phyloP scores from a whole-genome alignment of 192 early-diverging fungal species.

The Umbelopsis ramanniana region DNA sequence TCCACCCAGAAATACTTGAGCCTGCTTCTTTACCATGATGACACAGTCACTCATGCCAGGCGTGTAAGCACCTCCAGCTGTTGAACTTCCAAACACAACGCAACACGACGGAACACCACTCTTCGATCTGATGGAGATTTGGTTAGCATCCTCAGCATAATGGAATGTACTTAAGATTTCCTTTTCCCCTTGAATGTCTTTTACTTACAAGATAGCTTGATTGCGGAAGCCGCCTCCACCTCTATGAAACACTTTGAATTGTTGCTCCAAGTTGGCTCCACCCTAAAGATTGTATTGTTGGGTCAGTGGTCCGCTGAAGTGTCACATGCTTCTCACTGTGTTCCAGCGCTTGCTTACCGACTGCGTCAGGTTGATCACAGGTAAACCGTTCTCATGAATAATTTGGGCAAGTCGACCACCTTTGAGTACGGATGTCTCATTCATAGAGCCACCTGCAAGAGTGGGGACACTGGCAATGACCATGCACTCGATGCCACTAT shows the following conservation, averaged over 20 bases:
- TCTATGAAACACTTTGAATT: constrained; percentile 66
- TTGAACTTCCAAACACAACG: constrained; percentile 70
- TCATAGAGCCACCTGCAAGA: constrained; percentile 63
- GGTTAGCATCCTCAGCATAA: too few relatives aligned
- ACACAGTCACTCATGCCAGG: constrained; percentile 70
- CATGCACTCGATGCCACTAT: constrained; percentile 59
- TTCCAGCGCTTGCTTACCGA: constrained; percentile 41
- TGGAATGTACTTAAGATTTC: too few relatives aligned
- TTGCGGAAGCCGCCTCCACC: constrained; percentile 67
- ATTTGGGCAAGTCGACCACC: constrained; percentile 59
- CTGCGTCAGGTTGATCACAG: constrained; percentile 60
- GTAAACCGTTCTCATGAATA: constrained; percentile 61
- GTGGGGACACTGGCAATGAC: constrained; percentile 64
- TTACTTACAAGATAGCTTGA: constrained; percentile 54
- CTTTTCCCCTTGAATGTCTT: not conserved
- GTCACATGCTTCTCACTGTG: not conserved
- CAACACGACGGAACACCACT: constrained; percentile 60
- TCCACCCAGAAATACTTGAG: constrained; percentile 70
- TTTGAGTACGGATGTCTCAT: constrained; percentile 59
- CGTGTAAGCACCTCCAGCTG: constrained; percentile 69
- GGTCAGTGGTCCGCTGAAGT: not conserved
- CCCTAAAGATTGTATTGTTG: constrained; percentile 48
- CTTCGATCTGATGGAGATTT: constrained; percentile 51
- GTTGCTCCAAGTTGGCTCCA: constrained; percentile 68
- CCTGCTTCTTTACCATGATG: constrained; percentile 71